Evolutionary conservation across 169 alveolate species (phyloP), one percentile per base, ranked within the genome.

Genomic region (Cytauxzoon felis): DNA sequence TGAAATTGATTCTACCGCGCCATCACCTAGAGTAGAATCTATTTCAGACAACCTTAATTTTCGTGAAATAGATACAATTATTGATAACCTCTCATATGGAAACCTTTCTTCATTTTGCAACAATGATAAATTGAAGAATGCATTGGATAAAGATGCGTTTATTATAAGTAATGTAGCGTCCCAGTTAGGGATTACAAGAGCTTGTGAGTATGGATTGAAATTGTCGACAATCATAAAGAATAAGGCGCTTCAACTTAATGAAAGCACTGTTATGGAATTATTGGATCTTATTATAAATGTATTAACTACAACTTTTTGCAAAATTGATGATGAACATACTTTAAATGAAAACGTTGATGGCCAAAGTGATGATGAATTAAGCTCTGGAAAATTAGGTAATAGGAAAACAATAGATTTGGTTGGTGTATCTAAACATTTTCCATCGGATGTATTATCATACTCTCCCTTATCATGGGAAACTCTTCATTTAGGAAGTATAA

Each of bases 141-240:
- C 86, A 19, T 52, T 56, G n/a, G 75, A 76, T 36, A 38, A 64
- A 9, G 86, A 76, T 51, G 80, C 40, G 52, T 66, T 49, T 61
- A 53, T 64, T 26, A 65, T 76, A 64, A 66, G 41, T 51, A 76
- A 76, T 29, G 79, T 76, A 45, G 45, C 23, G 8, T 48, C 68
- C 7, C 86, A 59, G 33, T 26, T 63, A 18, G 72, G 79, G 1
- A 38, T 76, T 45, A 49, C 86, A 11, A 66, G 59, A 38, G 67
- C 86, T n/a, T 27, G 67, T 24, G 80, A 54, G 29, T 75, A 76
- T 61, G 86, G 86, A 9, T 72, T 27, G 16, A 76, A 76, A 51
- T 50, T 76, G 13, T 65, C 81, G 6, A 57, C 80, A 18, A 76
- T 76, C 30, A 50, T 76, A 30, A 65, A 65, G 41, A 72, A 63